Percentiles rank a stretch among this genome's conserved stretches.
phyloP scores from a whole-genome alignment of 192 early-diverging fungal species.

The Coemansia sp. region DNA sequence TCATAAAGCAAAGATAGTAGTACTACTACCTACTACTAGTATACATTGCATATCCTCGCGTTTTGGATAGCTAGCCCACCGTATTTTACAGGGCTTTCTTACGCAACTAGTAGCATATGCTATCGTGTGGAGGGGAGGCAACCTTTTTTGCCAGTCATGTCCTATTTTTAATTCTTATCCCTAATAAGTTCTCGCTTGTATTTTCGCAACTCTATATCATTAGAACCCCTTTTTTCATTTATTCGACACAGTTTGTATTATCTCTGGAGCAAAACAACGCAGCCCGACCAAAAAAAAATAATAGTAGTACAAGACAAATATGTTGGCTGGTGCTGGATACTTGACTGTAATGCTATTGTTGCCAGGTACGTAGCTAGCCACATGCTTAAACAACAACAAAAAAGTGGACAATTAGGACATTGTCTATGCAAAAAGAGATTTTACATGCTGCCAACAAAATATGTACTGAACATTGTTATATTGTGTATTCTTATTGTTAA shows the following conservation, averaged over 20 bases:
- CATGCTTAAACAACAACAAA: not conserved
- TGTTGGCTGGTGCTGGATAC: constrained; percentile 53
- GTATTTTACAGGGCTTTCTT: not conserved
- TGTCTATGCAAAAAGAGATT: not conserved
- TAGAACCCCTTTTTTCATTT: not conserved
- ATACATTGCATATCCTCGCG: not conserved
- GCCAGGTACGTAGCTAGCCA: constrained; percentile 34
- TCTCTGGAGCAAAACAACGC: not conserved
- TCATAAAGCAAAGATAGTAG: constrained; percentile 13
- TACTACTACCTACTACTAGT: constrained; percentile 3
- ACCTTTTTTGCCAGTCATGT: not conserved
- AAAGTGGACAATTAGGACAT: not conserved
- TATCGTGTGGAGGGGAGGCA: not conserved
- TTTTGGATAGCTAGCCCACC: not conserved
- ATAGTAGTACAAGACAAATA: constrained; percentile 15
- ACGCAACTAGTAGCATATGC: not conserved
- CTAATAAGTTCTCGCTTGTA: not conserved
- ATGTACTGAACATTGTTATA: not conserved
- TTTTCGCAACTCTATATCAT: not conserved
- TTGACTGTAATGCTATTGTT: constrained; percentile 50
- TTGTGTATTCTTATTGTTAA: not conserved
- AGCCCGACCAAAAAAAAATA: not conserved
- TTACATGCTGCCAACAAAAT: not conserved
- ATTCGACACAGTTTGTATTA: not conserved
- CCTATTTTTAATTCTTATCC: not conserved